A percentile compares a stretch with the other conserved stretches of the same genome.
phyloP scores from a whole-genome alignment of 2,329 filamentous ascomycete species.

The Colletotrichum navitas region DNA sequence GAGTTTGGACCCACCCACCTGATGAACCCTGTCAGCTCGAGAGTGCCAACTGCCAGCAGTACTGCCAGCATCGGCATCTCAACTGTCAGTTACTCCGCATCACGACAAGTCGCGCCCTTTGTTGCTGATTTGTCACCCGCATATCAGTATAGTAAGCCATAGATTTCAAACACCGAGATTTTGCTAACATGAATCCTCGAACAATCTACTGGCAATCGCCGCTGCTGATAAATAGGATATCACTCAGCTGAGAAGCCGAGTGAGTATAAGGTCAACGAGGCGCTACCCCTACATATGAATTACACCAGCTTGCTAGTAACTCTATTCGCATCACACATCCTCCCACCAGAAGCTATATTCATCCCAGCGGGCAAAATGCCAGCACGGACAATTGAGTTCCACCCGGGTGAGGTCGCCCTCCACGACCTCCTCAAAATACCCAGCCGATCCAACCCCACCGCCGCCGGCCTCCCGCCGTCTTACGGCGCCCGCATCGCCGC shows the following conservation, averaged over 20 bases:
- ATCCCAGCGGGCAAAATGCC: constrained; percentile 45
- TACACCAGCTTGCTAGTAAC: constrained; percentile 19
- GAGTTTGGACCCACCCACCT: constrained; percentile 13
- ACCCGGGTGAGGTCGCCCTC: constrained; percentile 76
- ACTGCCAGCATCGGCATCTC: background rate
- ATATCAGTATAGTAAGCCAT: constrained; percentile 2
- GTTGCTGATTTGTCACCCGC: constrained; percentile 33
- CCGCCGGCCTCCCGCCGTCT: constrained; percentile 70
- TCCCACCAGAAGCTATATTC: constrained; percentile 24
- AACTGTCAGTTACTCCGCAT: background rate
- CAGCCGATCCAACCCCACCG: constrained; percentile 73
- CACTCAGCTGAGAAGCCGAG: background rate
- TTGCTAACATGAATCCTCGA: background rate
- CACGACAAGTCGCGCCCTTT: constrained; percentile 31
- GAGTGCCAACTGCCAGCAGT: background rate
- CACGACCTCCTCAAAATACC: constrained; percentile 73
- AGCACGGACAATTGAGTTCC: constrained; percentile 59
- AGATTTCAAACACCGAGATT: background rate
- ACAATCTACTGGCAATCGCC: background rate
- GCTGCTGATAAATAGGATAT: background rate
- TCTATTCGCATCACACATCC: constrained; percentile 19
- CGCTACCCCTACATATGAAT: constrained; percentile 22
- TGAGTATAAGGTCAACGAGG: background rate
- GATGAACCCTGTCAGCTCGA: background rate
- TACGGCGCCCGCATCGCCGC: constrained; percentile 71